Conservation (phyloP, 192 early-diverging fungal genomes). For the Phycomyces nitens region DNA sequence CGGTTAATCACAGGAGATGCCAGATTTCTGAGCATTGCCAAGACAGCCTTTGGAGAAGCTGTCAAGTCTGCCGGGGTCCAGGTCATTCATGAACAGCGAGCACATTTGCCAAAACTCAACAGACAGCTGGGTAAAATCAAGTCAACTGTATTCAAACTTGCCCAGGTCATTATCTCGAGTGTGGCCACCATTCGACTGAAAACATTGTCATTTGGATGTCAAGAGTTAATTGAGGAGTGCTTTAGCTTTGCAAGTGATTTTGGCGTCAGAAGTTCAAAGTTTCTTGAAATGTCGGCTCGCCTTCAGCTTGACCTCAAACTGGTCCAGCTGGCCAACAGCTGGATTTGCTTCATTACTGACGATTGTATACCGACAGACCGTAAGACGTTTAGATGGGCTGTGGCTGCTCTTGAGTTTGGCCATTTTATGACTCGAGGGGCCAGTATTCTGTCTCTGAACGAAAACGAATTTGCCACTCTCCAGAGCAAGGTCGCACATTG, state of each 20-base stretch:
- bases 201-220: constrained; percentile 40
- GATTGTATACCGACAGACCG: constrained; percentile 79
- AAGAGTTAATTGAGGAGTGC: constrained; percentile 66
- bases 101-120: constrained; percentile 56
- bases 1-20: constrained; percentile 52
- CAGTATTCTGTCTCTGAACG: constrained; percentile 64
- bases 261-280: constrained; percentile 55
- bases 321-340: constrained; percentile 73
- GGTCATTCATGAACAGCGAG: constrained; percentile 49
- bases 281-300: constrained; percentile 56
- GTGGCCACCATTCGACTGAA: constrained; percentile 53
- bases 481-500: constrained; percentile 72
- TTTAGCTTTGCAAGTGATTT: constrained; percentile 73
- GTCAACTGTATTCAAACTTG: constrained; percentile 49
- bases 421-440: constrained; percentile 73
- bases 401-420: constrained; percentile 79
- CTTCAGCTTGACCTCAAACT: constrained; percentile 63
- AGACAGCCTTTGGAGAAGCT: constrained; percentile 47
- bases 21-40: constrained; percentile 38
- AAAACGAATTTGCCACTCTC: constrained; percentile 68
- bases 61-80: constrained; percentile 44
- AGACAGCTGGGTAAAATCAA: constrained; percentile 57
- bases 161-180: constrained; percentile 51
- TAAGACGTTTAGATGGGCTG: constrained; percentile 80
- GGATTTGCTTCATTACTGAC: constrained; percentile 83